Base-by-base conservation (phyloP, 1,139 yeast genomes). In the Sugiyamaella pinicola region DNA sequence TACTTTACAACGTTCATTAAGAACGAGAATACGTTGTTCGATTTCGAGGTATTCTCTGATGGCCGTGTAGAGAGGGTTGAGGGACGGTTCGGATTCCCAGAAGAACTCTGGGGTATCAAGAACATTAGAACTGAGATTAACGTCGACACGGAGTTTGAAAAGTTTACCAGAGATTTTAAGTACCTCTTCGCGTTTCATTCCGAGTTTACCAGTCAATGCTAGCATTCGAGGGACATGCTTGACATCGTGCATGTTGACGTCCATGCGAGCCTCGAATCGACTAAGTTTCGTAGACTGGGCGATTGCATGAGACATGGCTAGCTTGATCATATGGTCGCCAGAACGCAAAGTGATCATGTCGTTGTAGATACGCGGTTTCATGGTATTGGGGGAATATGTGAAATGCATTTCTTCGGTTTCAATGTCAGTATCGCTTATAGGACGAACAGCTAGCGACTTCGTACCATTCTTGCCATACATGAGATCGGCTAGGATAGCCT, bases 331-430 rank as follows among this genome's bases (percentile, higher is more conserved):
- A 71, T 91, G 98, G 67, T 91, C 97, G 3, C 96, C 96, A 1
- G 93, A 84, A 50, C 95, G 77, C 45, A 93, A 72, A 0, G 98
- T 90, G 59, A 93, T 86, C 86, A 93, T 87, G 71, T 93, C 99
- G 68, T 93, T 93, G 70, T 85, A 91, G 39, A 93, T 90, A 55
- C 97, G 75, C 1, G 99, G 98, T 47, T 96, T 78, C 54, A 84
- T 85, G 4, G 89, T 82, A 51, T 83, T 85, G 56, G 80, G 82
- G 55, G 90, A 90, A 69, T 93, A 93, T 60, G 88, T 95, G 69
- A 93, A 93, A 68, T 87, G 95, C 67, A 93, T 88, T 65, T 91
- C 96, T 67, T 93, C 99, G 1, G 93, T 88, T 65, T 93, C 99
- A 59, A 91, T 89, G 58, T 91, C 96, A 61, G 86, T 90, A 62